Evolutionary conservation across 2,329 filamentous ascomycete genomes (phyloP).

Genomic region (Fusarium chlamydosporum): DNA sequence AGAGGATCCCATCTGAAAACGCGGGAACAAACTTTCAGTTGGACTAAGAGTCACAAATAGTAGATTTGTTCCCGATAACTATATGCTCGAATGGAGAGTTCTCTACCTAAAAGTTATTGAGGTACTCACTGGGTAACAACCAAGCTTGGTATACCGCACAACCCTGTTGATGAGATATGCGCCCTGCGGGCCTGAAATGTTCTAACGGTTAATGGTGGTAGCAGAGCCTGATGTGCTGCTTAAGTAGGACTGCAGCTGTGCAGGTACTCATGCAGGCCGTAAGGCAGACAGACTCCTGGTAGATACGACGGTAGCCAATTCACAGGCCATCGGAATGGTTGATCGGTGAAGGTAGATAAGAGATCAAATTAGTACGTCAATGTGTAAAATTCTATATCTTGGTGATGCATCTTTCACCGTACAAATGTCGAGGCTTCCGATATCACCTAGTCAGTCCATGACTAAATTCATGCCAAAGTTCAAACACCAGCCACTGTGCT

Average conservation of each 20-base stretch:
- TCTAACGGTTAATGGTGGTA: background rate
- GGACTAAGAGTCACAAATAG: background rate
- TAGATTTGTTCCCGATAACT: background rate
- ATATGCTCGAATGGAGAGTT: background rate
- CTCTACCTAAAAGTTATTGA: background rate
- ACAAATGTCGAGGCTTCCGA: too few species aligned
- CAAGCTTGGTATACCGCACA: background rate
- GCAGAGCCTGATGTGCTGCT: slow-evolving; percentile 3
- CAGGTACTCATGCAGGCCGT: background rate
- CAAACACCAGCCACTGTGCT: slow-evolving; percentile 2
- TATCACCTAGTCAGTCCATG: too few species aligned
- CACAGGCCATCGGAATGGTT: background rate
- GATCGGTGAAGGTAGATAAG: background rate
- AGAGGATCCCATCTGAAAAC: background rate
- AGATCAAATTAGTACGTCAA: too few species aligned
- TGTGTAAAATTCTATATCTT: too few species aligned
- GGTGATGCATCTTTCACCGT: too few species aligned
- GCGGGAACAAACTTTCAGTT: background rate
- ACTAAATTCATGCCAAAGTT: background rate
- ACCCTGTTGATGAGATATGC: background rate
- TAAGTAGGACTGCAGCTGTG: background rate
- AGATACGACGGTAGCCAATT: background rate
- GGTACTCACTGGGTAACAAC: background rate
- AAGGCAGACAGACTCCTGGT: slow-evolving; percentile 1
- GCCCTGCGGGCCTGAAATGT: background rate